Evolutionary conservation across 305 asterid genomes (phyloP).

Genomic region (Solanum hybrid): DNA sequence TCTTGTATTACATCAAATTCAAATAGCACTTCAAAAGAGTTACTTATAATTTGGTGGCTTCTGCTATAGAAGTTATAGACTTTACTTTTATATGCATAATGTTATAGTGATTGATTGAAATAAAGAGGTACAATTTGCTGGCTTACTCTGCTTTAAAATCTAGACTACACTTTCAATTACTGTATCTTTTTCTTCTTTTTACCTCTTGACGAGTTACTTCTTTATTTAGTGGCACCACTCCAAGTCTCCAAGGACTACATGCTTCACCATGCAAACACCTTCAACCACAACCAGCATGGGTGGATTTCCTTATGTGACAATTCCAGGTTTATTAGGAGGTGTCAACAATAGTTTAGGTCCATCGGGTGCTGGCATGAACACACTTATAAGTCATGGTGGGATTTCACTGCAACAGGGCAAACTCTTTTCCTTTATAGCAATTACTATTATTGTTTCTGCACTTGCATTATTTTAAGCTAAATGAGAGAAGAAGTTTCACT

Average conservation of each 20-base stretch:
- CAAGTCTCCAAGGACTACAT: neutral
- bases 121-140: neutral
- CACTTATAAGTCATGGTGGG: conserved; percentile 27
- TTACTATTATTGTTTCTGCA: conserved; percentile 11
- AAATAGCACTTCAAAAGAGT: too few relatives aligned
- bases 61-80: too few relatives aligned
- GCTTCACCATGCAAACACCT: conserved; percentile 7
- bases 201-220: neutral
- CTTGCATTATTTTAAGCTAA: conserved; percentile 27
- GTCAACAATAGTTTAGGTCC: conserved; percentile 45
- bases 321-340: conserved; percentile 46
- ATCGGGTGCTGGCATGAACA: conserved; percentile 35
- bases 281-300: conserved; percentile 25
- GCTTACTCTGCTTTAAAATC: neutral
- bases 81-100: too few relatives aligned
- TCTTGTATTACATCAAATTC: too few relatives aligned
- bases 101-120: too few relatives aligned
- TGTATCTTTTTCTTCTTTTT: neutral
- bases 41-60: too few relatives aligned
- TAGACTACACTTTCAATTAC: neutral
- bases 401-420: conserved; percentile 3
- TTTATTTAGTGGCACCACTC: neutral
- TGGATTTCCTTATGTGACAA: conserved; percentile 31
- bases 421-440: conserved; percentile 10
- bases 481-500: neutral